These are phyloP conservation scores for Nicotiana attenuata DNA, from an alignment of 257 asterid species.

Conservation along the genomic window DNA sequence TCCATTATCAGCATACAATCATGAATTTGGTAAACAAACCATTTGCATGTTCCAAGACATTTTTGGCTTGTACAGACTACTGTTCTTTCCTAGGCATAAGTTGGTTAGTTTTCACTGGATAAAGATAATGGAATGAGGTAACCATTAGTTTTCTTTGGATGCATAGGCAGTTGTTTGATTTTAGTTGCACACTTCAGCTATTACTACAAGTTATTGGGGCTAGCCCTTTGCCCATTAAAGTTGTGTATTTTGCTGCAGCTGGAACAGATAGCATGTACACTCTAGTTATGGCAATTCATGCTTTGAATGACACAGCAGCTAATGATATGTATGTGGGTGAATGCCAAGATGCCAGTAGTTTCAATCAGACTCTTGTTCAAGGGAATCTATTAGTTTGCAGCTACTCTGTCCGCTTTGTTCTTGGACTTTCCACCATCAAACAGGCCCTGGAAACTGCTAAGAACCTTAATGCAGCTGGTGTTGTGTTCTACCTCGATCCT, in stretches of 20 bases:
- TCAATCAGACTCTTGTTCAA: slow-evolving; percentile 48
- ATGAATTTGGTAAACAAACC: neutral
- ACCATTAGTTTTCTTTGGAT: neutral
- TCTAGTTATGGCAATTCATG: slow-evolving; percentile 77
- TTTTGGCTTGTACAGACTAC: neutral
- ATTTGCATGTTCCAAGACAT: neutral
- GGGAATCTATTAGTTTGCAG: slow-evolving; percentile 90
- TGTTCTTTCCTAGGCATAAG: neutral
- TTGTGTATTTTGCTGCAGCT: slow-evolving; percentile 45
- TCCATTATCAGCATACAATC: neutral
- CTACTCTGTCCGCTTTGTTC: slow-evolving; percentile 97
- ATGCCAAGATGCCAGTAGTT: slow-evolving; percentile 79
- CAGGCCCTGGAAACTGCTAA: slow-evolving; percentile 77
- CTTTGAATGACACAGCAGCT: slow-evolving; percentile 43
- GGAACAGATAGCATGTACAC: slow-evolving; percentile 76
- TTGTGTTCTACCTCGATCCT: slow-evolving; percentile 95
- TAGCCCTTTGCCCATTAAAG: neutral
- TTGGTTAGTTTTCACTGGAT: neutral
- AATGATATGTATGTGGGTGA: slow-evolving; percentile 79
- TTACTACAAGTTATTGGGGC: neutral
- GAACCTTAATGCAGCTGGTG: slow-evolving; percentile 84
- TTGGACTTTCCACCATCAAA: slow-evolving; percentile 87
- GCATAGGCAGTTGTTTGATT: neutral
- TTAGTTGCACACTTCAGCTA: neutral
- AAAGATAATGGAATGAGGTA: neutral